Evolutionary conservation across 2,329 filamentous ascomycete genomes (phyloP).

Genomic region (Fusarium sp.): DNA sequence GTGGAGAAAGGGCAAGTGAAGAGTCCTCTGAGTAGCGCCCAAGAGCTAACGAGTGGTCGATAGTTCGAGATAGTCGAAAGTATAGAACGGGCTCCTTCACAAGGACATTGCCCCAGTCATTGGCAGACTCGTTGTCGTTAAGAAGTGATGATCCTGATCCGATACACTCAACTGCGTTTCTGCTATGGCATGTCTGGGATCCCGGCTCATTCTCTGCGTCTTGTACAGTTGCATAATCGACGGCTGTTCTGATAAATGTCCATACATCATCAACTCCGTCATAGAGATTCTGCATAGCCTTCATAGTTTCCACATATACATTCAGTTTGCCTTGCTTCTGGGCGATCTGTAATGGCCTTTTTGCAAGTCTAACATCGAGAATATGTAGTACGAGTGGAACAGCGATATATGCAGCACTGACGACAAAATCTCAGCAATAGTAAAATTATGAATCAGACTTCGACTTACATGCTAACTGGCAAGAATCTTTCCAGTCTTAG

Average conservation of each 20-base stretch:
- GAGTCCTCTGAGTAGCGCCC: constrained; percentile 18
- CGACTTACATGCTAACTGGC: constrained; percentile 32
- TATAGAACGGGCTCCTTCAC: constrained; percentile 17
- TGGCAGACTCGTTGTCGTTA: neutral
- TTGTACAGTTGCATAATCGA: constrained; percentile 10
- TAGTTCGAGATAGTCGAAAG: constrained; percentile 21
- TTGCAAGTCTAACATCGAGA: constrained; percentile 26
- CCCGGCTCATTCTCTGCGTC: neutral
- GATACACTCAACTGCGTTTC: neutral
- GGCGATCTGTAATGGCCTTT: constrained; percentile 20
- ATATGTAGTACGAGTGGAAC: constrained; percentile 29
- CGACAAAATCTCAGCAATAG: too few relatives aligned
- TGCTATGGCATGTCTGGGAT: too few relatives aligned
- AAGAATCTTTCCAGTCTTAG: constrained; percentile 20
- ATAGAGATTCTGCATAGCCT: constrained; percentile 19
- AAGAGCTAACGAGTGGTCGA: constrained; percentile 22
- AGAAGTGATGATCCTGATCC: neutral
- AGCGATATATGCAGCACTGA: constrained; percentile 25
- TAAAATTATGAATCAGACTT: too few relatives aligned
- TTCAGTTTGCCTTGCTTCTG: constrained; percentile 28
- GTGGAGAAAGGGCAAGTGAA: neutral
- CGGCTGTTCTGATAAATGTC: constrained; percentile 14
- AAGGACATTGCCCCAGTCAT: constrained; percentile 26
- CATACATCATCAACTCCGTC: constrained; percentile 31
- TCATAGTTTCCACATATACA: constrained; percentile 26